These are phyloP conservation scores for Erigeron canadensis DNA, from an alignment of 129 eudicot genomes.

Conservation along the genomic window DNA sequence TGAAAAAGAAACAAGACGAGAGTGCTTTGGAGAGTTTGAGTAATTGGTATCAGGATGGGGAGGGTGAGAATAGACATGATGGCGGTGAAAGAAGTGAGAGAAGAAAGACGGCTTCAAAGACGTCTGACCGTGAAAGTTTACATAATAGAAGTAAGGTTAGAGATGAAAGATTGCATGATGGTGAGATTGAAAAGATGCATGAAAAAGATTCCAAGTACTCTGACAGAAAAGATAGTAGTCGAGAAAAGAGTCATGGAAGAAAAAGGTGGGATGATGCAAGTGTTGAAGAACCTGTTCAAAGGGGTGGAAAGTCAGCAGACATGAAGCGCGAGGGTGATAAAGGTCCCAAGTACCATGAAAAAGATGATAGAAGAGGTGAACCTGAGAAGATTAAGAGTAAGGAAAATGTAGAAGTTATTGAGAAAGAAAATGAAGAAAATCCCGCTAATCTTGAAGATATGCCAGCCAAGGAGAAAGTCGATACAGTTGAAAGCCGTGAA, in stretches of 20 bases:
- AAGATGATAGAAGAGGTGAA: conserved; percentile 56
- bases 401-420: conserved; percentile 38
- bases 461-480: conserved; percentile 39
- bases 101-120: conserved; percentile 50
- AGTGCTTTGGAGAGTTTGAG: conserved; percentile 76
- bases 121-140: conserved; percentile 44
- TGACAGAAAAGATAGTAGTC: conserved; percentile 45
- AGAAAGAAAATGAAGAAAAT: conserved; percentile 36
- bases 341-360: conserved; percentile 41
- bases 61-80: conserved; percentile 57
- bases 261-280: conserved; percentile 78
- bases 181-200: conserved; percentile 42
- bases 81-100: conserved; percentile 60
- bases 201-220: conserved; percentile 51
- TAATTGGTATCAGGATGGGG: conserved; percentile 88
- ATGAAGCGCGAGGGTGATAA: conserved; percentile 42
- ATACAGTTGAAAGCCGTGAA: conserved; percentile 41
- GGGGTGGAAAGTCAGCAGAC: conserved; percentile 36
- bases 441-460: conserved; percentile 39
- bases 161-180: conserved; percentile 52
- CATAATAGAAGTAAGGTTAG: conserved; percentile 43
- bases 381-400: conserved; percentile 53
- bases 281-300: conserved; percentile 41
- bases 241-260: conserved; percentile 57
- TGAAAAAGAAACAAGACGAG: conserved; percentile 70